A percentile compares a stretch with the other conserved stretches of the same genome.
Conservation (phyloP, 306 rosid genomes). For the Mimosa pudica region DNA sequence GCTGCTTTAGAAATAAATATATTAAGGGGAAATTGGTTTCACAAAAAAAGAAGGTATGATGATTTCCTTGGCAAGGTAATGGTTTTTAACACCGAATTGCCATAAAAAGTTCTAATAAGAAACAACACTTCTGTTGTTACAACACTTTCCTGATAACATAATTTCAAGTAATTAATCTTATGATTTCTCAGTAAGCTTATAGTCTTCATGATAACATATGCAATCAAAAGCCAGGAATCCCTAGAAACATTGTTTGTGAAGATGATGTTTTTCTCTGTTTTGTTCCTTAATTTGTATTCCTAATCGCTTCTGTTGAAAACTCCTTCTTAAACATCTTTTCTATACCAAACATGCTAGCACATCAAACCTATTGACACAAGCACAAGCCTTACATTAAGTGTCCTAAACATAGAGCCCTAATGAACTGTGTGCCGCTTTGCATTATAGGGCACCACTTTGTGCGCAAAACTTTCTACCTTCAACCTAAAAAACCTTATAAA, state of each 20-base stretch:
- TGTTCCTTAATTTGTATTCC: not conserved
- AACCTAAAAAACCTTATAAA: slow-evolving; percentile 16
- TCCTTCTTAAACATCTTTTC: not conserved
- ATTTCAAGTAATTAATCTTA: not conserved
- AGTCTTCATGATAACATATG: not conserved
- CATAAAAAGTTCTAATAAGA: not conserved
- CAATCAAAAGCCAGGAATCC: not conserved
- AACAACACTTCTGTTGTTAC: not conserved
- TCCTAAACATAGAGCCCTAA: slow-evolving; percentile 16
- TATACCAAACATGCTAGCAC: not conserved
- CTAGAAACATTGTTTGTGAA: not conserved
- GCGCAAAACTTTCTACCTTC: slow-evolving; percentile 20
- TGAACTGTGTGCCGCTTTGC: slow-evolving; percentile 24
- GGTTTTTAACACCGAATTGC: not conserved
- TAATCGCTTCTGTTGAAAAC: not conserved
- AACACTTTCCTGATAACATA: not conserved
- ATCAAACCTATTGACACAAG: not conserved
- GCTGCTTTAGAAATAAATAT: not conserved
- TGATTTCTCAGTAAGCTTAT: not conserved
- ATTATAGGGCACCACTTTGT: not conserved
- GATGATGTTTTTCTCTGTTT: not conserved
- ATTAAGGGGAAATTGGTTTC: not conserved
- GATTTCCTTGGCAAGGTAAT: not conserved
- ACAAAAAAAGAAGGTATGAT: not conserved
- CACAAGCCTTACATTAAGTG: slow-evolving; percentile 13